Evolutionary conservation across 495 filamentous ascomycete genomes (phyloP).

Genomic region (Tuber melanosporum): DNA sequence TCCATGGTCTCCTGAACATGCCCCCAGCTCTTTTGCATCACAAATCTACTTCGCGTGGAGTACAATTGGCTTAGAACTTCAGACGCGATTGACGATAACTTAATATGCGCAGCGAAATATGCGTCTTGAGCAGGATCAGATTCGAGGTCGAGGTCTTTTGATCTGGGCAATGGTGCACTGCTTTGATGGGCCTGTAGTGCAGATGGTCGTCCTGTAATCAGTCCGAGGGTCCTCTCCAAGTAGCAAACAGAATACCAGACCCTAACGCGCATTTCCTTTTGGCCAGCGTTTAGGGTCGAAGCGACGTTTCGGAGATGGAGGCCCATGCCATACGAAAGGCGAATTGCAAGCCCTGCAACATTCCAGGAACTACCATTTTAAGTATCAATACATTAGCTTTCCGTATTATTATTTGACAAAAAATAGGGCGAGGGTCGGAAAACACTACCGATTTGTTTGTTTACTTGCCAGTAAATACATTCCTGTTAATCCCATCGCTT

Average conservation of each 20-base stretch:
- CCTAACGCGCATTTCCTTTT: conserved; percentile 27
- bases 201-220: conserved; percentile 34
- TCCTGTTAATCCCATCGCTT: conserved; percentile 34
- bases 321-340: conserved; percentile 32
- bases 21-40: conserved; percentile 12
- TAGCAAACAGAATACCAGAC: conserved; percentile 36
- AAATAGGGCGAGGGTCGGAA: neutral
- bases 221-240: conserved; percentile 29
- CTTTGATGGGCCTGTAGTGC: conserved; percentile 23
- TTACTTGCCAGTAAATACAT: conserved; percentile 35
- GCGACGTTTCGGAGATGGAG: conserved; percentile 29
- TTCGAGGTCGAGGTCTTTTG: conserved; percentile 7
- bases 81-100: conserved; percentile 20
- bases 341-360: conserved; percentile 35
- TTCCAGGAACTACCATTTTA: conserved; percentile 34
- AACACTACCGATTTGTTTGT: conserved; percentile 33
- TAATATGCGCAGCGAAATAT: conserved; percentile 24
- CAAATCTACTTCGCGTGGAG: conserved; percentile 11
- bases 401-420: too few relatives aligned
- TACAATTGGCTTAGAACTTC: conserved; percentile 27
- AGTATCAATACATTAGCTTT: neutral
- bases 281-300: neutral
- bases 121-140: conserved; percentile 10
- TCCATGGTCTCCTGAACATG: conserved; percentile 15
- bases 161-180: conserved; percentile 23